These are phyloP conservation scores for Colletotrichum sp. DNA, from an alignment of 2,329 filamentous ascomycete species.

Conservation along the genomic window DNA sequence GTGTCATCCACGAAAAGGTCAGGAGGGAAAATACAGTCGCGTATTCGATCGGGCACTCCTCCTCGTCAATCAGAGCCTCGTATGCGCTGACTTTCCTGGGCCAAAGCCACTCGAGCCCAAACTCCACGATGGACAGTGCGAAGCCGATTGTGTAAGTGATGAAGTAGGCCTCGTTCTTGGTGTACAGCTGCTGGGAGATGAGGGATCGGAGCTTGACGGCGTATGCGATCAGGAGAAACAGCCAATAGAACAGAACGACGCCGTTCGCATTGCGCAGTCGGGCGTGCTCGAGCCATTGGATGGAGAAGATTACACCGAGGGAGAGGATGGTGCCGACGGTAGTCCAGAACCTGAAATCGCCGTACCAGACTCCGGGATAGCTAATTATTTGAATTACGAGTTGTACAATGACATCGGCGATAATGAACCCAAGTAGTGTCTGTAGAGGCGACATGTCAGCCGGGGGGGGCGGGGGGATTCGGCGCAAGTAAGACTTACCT, in stretches of 20 bases:
- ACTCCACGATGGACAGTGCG: constrained; percentile 72
- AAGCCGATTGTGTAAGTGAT: constrained; percentile 75
- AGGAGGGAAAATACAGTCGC: constrained; percentile 92
- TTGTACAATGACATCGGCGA: constrained; percentile 73
- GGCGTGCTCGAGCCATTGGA: constrained; percentile 88
- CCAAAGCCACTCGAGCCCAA: constrained; percentile 83
- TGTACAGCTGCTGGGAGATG: constrained; percentile 77
- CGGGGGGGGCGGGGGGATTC: neutral
- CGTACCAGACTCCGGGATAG: constrained; percentile 73
- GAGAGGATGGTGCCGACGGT: constrained; percentile 75
- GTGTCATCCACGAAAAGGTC: constrained; percentile 98
- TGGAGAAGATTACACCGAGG: constrained; percentile 73
- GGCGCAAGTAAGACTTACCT: constrained; percentile 62
- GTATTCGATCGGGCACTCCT: constrained; percentile 81
- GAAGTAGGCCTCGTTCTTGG: constrained; percentile 74
- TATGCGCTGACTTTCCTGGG: constrained; percentile 76
- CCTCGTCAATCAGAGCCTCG: constrained; percentile 61
- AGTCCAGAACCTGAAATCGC: constrained; percentile 88
- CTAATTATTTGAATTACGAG: constrained; percentile 76
- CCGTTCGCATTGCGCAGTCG: constrained; percentile 85
- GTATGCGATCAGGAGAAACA: constrained; percentile 80
- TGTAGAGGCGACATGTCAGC: constrained; percentile 28
- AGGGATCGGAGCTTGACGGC: constrained; percentile 86
- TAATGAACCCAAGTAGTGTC: constrained; percentile 69
- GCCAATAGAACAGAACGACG: constrained; percentile 91